Conservation (phyloP, 306 rosid species). For the Prunus mira region DNA sequence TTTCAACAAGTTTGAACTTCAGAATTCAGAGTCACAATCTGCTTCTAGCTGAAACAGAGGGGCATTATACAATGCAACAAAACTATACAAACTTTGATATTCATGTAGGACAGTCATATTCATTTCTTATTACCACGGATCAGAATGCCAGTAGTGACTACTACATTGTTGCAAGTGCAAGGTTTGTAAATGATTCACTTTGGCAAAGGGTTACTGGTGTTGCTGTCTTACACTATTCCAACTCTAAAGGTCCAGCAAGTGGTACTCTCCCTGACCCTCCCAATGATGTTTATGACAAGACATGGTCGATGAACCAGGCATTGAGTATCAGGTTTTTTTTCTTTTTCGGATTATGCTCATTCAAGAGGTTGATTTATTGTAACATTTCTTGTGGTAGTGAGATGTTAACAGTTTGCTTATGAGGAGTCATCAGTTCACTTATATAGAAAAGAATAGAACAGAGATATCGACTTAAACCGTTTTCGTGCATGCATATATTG, state of each 20-base stretch:
- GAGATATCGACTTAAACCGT: background rate
- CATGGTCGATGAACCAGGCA: slow-evolving; percentile 74
- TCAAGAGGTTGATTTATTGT: background rate
- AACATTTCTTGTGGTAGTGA: background rate
- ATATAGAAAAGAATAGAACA: background rate
- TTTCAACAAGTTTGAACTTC: slow-evolving; percentile 78
- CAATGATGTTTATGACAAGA: slow-evolving; percentile 55
- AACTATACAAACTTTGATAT: slow-evolving; percentile 70
- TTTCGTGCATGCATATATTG: background rate
- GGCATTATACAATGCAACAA: slow-evolving; percentile 57
- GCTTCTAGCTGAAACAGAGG: slow-evolving; percentile 77
- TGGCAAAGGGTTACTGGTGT: slow-evolving; percentile 91
- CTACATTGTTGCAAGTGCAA: slow-evolving; percentile 87
- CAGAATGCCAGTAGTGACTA: slow-evolving; percentile 92
- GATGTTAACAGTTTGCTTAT: background rate
- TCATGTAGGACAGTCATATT: slow-evolving; percentile 86
- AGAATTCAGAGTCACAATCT: slow-evolving; percentile 81
- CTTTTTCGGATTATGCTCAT: slow-evolving; percentile 2
- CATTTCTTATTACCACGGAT: slow-evolving; percentile 71
- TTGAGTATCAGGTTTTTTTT: slow-evolving; percentile 56
- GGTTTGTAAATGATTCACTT: slow-evolving; percentile 82
- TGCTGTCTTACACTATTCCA: slow-evolving; percentile 70
- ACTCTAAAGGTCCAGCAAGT: slow-evolving; percentile 70
- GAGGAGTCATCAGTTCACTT: background rate
- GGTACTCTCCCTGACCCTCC: slow-evolving; percentile 90